phyloP scores from a whole-genome alignment of 2,329 filamentous ascomycete genomes.

The Ceratocystis diversiconidia region DNA sequence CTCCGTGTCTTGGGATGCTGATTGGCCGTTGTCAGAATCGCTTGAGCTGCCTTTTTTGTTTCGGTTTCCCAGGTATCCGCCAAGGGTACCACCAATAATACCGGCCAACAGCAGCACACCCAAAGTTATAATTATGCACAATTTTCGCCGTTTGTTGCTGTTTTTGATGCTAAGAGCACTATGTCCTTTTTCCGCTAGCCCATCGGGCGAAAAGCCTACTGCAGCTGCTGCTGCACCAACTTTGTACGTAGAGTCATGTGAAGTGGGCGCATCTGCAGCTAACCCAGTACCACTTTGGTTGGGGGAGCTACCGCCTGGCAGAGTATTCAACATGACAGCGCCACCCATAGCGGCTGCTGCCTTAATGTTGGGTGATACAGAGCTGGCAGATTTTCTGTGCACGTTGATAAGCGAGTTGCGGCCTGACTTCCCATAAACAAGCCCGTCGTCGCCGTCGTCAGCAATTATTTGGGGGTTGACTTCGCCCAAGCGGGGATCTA shows the following conservation, averaged over 20 bases:
- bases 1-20: conserved; percentile 44
- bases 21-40: conserved; percentile 27
- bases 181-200: conserved; percentile 34
- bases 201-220: conserved; percentile 7
- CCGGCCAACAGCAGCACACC: conserved; percentile 52
- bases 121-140: conserved; percentile 52
- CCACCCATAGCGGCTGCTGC: conserved; percentile 31
- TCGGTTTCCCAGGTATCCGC: conserved; percentile 51
- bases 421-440: conserved; percentile 37
- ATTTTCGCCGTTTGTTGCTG: conserved; percentile 40
- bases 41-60: conserved; percentile 23
- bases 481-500: conserved; percentile 37
- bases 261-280: not conserved
- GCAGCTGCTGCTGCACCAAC: conserved; percentile 2
- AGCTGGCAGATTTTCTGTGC: conserved; percentile 28
- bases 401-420: conserved; percentile 45
- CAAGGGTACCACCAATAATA: conserved; percentile 60
- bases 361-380: conserved; percentile 29
- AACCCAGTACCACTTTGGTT: conserved; percentile 8
- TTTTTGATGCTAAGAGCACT: not conserved
- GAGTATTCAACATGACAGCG: conserved; percentile 21
- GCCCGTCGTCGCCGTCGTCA: conserved; percentile 79
- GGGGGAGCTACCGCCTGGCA: conserved; percentile 12
- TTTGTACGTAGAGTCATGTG: not conserved
- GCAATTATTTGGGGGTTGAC: conserved; percentile 68